A percentile compares a stretch with the other conserved stretches of the same genome.
These are phyloP conservation scores for Medicago lupulina DNA, from an alignment of 306 rosid species.

Conservation along the genomic window DNA sequence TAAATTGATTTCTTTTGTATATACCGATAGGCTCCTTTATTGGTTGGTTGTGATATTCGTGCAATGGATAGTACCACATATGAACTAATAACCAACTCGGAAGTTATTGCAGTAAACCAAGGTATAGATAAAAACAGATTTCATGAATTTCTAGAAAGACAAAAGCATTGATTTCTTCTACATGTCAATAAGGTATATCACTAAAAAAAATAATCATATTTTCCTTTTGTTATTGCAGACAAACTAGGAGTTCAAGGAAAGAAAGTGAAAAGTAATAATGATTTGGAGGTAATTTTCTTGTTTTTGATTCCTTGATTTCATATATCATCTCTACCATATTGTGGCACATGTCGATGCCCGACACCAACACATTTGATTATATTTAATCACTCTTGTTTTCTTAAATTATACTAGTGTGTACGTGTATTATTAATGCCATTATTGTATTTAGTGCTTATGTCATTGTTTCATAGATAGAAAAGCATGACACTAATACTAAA, in stretches of 20 bases:
- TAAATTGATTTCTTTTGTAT: constrained; percentile 1
- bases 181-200: neutral
- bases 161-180: neutral
- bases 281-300: constrained; percentile 53
- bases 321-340: neutral
- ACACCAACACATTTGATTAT: neutral
- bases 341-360: too few relatives aligned
- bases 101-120: constrained; percentile 54
- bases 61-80: constrained; percentile 51
- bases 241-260: constrained; percentile 68
- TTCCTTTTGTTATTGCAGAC: constrained; percentile 46
- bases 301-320: neutral
- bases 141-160: neutral
- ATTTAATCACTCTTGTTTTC: neutral
- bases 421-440: too few relatives aligned
- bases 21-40: constrained; percentile 58
- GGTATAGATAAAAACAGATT: constrained; percentile 29
- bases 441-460: too few relatives aligned
- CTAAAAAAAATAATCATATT: too few relatives aligned
- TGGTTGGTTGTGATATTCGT: constrained; percentile 68
- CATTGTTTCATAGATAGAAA: neutral
- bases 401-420: too few relatives aligned
- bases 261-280: constrained; percentile 51
- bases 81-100: constrained; percentile 51
- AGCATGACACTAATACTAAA: neutral